Conservation (phyloP, 2,329 filamentous ascomycete species). For the Penicillium occitanis region DNA sequence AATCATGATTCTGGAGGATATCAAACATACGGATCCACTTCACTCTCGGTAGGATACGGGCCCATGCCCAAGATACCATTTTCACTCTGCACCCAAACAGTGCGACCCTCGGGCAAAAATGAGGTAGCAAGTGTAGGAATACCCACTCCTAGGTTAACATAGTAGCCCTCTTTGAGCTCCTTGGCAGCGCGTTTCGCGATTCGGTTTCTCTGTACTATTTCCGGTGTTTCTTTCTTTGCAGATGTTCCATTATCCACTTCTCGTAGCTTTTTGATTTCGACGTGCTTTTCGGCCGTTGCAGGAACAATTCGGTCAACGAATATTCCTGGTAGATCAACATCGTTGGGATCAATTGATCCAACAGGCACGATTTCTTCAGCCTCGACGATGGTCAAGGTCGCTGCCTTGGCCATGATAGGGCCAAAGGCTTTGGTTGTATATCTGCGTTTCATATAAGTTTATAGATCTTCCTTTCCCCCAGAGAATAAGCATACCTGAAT, state of each 20-base stretch:
- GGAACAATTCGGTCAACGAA: constrained; percentile 88
- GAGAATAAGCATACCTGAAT: constrained; percentile 62
- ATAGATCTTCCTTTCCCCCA: too few relatives aligned
- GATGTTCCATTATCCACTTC: constrained; percentile 72
- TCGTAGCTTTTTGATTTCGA: constrained; percentile 79
- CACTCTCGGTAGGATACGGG: constrained; percentile 69
- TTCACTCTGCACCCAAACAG: constrained; percentile 79
- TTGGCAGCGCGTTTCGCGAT: constrained; percentile 77
- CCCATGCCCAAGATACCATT: constrained; percentile 75
- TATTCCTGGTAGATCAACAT: constrained; percentile 84
- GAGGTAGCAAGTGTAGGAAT: constrained; percentile 90
- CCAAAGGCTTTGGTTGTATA: constrained; percentile 75
- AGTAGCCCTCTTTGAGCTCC: constrained; percentile 85
- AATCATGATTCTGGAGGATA: neutral
- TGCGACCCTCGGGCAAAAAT: constrained; percentile 74
- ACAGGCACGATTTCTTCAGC: constrained; percentile 89
- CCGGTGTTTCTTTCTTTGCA: constrained; percentile 63
- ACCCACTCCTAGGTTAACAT: constrained; percentile 84
- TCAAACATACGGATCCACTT: constrained; percentile 63
- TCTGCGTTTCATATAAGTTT: constrained; percentile 24
- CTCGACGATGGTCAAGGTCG: constrained; percentile 86
- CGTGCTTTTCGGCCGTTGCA: constrained; percentile 73
- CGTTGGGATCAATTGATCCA: constrained; percentile 78
- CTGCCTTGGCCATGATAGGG: constrained; percentile 78
- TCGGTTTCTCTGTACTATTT: constrained; percentile 70